These are phyloP conservation scores for Olyra latifolia DNA, from an alignment of 176 grass and related monocot species.

Conservation along the genomic window DNA sequence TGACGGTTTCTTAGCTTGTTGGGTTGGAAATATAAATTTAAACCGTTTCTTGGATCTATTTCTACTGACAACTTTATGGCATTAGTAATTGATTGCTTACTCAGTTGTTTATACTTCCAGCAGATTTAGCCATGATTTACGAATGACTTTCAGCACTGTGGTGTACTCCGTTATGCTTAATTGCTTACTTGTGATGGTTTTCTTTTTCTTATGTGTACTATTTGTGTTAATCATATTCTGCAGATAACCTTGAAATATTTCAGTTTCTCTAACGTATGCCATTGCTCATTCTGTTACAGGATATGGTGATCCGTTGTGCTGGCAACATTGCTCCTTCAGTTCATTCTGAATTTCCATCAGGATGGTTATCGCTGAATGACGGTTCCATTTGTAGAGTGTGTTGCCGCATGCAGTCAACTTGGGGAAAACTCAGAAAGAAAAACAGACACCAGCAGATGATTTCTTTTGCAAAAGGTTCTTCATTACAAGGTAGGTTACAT, in stretches of 20 bases:
- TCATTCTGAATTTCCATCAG: conserved; percentile 27
- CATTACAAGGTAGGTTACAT: conserved; percentile 51
- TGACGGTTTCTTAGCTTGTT: neutral
- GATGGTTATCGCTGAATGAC: conserved; percentile 37
- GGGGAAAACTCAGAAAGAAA: conserved; percentile 23
- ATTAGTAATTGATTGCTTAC: neutral
- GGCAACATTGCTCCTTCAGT: conserved; percentile 20
- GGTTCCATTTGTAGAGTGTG: conserved; percentile 26
- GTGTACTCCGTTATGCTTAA: neutral
- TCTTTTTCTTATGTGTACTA: neutral
- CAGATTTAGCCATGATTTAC: neutral
- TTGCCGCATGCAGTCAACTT: neutral
- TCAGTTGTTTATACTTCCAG: neutral
- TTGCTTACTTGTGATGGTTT: neutral
- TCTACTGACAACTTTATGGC: no score
- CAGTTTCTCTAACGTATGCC: neutral
- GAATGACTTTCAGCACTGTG: neutral
- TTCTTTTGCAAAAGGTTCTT: conserved; percentile 39
- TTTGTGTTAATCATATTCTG: conserved; percentile 11
- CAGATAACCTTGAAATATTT: neutral
- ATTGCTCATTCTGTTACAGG: conserved; percentile 4
- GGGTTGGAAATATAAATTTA: neutral
- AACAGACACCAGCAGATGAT: neutral
- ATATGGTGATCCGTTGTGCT: conserved; percentile 44
- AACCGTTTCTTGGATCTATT: neutral